These are phyloP conservation scores for Gaultheria prostrata DNA, from an alignment of 148 eudicot genomes.

Conservation along the genomic window DNA sequence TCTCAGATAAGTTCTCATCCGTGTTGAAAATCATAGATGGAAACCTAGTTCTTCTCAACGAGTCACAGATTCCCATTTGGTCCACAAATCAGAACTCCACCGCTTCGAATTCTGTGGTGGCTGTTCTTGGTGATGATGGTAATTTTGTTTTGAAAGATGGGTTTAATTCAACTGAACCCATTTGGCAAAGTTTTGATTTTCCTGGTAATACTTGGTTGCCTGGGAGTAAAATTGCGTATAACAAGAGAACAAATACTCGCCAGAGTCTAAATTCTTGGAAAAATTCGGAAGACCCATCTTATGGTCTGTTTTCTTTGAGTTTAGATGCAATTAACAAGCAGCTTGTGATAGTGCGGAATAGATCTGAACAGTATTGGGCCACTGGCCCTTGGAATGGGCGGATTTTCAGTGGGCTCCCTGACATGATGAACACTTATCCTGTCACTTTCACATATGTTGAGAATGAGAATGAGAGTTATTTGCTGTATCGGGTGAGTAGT, in stretches of 20 bases:
- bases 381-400: slow-evolving; percentile 44
- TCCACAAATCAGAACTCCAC: slow-evolving; percentile 28
- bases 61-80: slow-evolving; percentile 33
- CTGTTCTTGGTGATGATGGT: slow-evolving; percentile 35
- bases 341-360: slow-evolving; percentile 37
- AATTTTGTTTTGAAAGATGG: slow-evolving; percentile 1
- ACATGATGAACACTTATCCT: slow-evolving; percentile 44
- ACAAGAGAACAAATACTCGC: slow-evolving; percentile 22
- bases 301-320: slow-evolving; percentile 39
- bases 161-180: background rate
- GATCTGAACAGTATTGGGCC: slow-evolving; percentile 25
- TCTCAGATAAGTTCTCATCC: slow-evolving; percentile 27
- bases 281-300: slow-evolving; percentile 12
- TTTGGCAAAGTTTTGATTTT: slow-evolving; percentile 40
- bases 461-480: slow-evolving; percentile 53
- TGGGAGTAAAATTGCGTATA: slow-evolving; percentile 34
- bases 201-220: slow-evolving; percentile 52
- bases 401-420: slow-evolving; percentile 46
- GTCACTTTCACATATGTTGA: slow-evolving; percentile 44
- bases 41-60: slow-evolving; percentile 40
- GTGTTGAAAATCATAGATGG: slow-evolving; percentile 42
- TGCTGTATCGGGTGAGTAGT: slow-evolving; percentile 32
- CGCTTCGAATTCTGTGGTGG: slow-evolving; percentile 22
- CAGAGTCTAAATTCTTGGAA: slow-evolving; percentile 43
- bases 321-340: slow-evolving; percentile 25